Percentiles rank a stretch among this genome's conserved stretches.
Evolutionary conservation across 805 yeast species (phyloP).

Genomic region (Saturnispora galanensis): DNA sequence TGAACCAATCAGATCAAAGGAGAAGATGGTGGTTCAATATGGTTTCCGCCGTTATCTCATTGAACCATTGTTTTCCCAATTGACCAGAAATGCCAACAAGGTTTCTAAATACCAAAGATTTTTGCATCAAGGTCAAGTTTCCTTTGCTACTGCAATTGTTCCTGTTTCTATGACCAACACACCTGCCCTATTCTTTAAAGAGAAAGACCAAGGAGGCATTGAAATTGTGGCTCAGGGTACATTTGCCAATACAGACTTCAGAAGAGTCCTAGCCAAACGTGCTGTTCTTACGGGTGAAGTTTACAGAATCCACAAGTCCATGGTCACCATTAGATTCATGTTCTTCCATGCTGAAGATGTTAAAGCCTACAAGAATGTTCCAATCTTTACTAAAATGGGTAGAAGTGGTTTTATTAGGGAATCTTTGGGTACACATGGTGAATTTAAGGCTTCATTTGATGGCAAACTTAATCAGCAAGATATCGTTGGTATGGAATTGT

Average conservation of each 20-base stretch:
- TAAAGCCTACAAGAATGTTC: constrained; percentile 80
- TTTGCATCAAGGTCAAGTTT: constrained; percentile 63
- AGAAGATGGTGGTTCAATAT: constrained; percentile 73
- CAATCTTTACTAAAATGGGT: constrained; percentile 86
- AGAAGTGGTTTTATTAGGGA: constrained; percentile 92
- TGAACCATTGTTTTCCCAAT: constrained; percentile 74
- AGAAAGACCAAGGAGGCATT: constrained; percentile 33
- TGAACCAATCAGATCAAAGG: constrained; percentile 77
- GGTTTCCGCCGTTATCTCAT: constrained; percentile 85
- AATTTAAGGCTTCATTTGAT: constrained; percentile 92
- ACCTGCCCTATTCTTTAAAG: constrained; percentile 77
- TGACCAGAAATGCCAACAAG: constrained; percentile 66
- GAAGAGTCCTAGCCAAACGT: constrained; percentile 79
- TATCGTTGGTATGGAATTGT: constrained; percentile 85
- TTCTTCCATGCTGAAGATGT: constrained; percentile 89
- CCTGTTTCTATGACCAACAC: constrained; percentile 79
- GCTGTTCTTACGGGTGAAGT: constrained; percentile 89
- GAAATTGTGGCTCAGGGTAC: constrained; percentile 80
- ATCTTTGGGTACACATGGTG: constrained; percentile 95
- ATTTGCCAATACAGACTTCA: constrained; percentile 75
- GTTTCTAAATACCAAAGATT: constrained; percentile 82
- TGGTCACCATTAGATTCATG: constrained; percentile 93
- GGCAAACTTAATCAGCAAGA: constrained; percentile 87
- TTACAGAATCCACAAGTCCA: constrained; percentile 84
- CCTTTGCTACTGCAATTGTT: constrained; percentile 78